phyloP scores from a whole-genome alignment of 2,329 filamentous ascomycete genomes.

The Dothidotthia symphoricarpi region DNA sequence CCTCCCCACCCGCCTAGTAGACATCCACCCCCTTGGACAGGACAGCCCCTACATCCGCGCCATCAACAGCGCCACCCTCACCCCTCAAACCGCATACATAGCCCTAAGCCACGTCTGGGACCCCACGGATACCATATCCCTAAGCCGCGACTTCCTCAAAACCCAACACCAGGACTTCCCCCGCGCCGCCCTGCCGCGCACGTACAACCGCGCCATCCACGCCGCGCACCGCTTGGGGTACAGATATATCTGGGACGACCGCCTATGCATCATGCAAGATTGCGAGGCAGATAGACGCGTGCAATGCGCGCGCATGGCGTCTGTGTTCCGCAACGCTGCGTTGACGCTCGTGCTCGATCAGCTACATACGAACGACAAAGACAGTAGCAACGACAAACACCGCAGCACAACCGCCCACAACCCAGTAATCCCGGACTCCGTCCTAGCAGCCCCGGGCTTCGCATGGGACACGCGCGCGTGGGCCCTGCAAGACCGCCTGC shows the following conservation, averaged over 20 bases:
- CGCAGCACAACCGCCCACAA: slow-evolving; percentile 1
- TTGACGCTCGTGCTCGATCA: slow-evolving; percentile 34
- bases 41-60: slow-evolving; percentile 18
- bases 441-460: slow-evolving; percentile 23
- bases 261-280: slow-evolving; percentile 38
- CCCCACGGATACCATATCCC: slow-evolving; percentile 13
- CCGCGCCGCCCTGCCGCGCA: slow-evolving; percentile 18
- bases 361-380: slow-evolving; percentile 2
- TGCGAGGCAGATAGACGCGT: slow-evolving; percentile 29
- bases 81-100: slow-evolving; percentile 21
- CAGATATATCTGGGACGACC: slow-evolving; percentile 38
- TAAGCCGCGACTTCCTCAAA: slow-evolving; percentile 18
- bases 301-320: slow-evolving; percentile 34
- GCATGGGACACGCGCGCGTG: slow-evolving; percentile 39
- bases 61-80: slow-evolving; percentile 22
- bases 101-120: slow-evolving; percentile 34
- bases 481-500: slow-evolving; percentile 39
- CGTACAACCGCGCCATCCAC: slow-evolving; percentile 30
- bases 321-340: slow-evolving; percentile 36
- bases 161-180: slow-evolving; percentile 17
- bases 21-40: slow-evolving; percentile 21
- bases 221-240: slow-evolving; percentile 27
- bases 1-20: slow-evolving; percentile 36
- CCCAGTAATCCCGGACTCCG: slow-evolving; percentile 3
- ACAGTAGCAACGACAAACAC: neutral